A percentile compares a stretch with the other conserved stretches of the same genome.
These are phyloP conservation scores for Insectozyma bohioensis DNA, from an alignment of 1,139 yeast species.

Conservation along the genomic window DNA sequence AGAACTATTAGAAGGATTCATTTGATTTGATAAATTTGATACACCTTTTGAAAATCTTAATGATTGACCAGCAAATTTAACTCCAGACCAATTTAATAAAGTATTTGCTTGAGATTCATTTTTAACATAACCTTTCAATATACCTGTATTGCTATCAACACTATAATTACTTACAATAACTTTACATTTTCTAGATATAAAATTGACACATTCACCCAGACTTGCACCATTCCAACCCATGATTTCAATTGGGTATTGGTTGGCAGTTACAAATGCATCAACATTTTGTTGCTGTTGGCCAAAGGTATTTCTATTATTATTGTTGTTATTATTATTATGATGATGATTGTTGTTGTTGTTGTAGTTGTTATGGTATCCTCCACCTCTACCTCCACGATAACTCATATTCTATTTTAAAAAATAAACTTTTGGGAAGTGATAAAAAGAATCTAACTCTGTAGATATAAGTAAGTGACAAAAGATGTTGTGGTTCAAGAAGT, in stretches of 20 bases:
- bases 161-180: conserved; percentile 50
- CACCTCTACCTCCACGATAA: conserved; percentile 45
- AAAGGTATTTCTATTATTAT: conserved; percentile 14
- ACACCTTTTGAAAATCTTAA: conserved; percentile 51
- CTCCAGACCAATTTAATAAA: conserved; percentile 66
- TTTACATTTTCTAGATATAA: conserved; percentile 67
- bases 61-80: conserved; percentile 75
- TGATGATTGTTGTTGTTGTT: no score
- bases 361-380: conserved; percentile 26
- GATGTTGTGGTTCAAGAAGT: conserved; percentile 1
- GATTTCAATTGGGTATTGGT: conserved; percentile 55
- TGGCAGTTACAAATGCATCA: conserved; percentile 34
- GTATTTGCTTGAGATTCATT: conserved; percentile 56
- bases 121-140: conserved; percentile 60
- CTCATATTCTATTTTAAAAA: no score
- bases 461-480: not conserved
- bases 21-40: conserved; percentile 17
- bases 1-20: conserved; percentile 20
- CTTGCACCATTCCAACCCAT: conserved; percentile 83
- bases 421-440: no score
- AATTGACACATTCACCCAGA: conserved; percentile 64
- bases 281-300: conserved; percentile 22
- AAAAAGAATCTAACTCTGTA: no score
- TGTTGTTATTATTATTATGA: conserved; percentile 19
- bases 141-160: conserved; percentile 43